phyloP scores from a whole-genome alignment of 1,284 basidiomycete genomes.

The Sporisorium exsertum region DNA sequence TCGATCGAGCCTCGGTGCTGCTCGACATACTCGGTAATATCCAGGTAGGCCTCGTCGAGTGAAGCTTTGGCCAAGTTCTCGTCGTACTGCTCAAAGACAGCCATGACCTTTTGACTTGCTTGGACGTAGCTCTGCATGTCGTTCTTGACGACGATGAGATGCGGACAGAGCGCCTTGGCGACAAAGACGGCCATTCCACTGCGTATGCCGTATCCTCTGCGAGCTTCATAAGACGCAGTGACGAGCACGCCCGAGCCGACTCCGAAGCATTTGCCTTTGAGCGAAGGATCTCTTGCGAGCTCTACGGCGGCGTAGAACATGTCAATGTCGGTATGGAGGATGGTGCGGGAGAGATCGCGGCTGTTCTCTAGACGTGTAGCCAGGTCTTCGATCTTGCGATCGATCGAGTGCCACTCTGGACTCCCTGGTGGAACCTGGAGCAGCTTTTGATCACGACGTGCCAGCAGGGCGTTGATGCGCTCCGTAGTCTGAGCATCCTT shows the following conservation, averaged over 20 bases:
- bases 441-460: conserved; percentile 53
- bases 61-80: conserved; percentile 82
- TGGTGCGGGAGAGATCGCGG: conserved; percentile 82
- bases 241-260: conserved; percentile 65
- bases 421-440: conserved; percentile 27
- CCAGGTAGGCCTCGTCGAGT: conserved; percentile 82
- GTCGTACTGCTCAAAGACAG: conserved; percentile 80
- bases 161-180: conserved; percentile 91
- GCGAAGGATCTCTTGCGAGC: conserved; percentile 80
- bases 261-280: conserved; percentile 74
- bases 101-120: conserved; percentile 67
- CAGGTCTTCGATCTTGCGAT: conserved; percentile 53
- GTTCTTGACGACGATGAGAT: conserved; percentile 79
- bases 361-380: conserved; percentile 79
- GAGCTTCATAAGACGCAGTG: conserved; percentile 64
- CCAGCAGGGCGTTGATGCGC: conserved; percentile 73
- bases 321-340: conserved; percentile 79
- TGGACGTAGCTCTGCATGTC: conserved; percentile 68
- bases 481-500: conserved; percentile 83
- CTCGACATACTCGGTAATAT: conserved; percentile 81
- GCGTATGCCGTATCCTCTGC: conserved; percentile 78
- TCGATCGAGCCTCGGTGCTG: conserved; percentile 77
- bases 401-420: conserved; percentile 48
- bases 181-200: conserved; percentile 78
- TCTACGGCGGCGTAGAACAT: conserved; percentile 70